phyloP scores from a whole-genome alignment of 2,329 filamentous ascomycete species.

The Talaromyces sp. region DNA sequence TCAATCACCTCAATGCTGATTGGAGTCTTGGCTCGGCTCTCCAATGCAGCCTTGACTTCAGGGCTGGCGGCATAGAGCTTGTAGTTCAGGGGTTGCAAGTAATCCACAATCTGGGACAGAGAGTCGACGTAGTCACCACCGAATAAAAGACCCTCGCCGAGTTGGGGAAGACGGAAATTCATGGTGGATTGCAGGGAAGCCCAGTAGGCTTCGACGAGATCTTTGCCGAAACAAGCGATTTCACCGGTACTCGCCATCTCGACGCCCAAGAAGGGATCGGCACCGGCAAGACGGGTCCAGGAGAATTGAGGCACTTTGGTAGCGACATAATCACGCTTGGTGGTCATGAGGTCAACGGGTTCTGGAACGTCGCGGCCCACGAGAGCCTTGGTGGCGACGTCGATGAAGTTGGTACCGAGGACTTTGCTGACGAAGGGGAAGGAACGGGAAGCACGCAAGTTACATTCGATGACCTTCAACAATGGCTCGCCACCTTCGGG shows the following conservation, averaged over 20 bases:
- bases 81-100: conserved; percentile 84
- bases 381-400: conserved; percentile 88
- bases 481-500: conserved; percentile 69
- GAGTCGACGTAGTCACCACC: conserved; percentile 74
- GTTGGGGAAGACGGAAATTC: conserved; percentile 97
- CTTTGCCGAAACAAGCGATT: conserved; percentile 97
- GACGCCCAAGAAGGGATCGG: conserved; percentile 94
- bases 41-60: conserved; percentile 77
- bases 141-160: conserved; percentile 91
- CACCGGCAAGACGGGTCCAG: conserved; percentile 95
- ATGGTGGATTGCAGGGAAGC: conserved; percentile 91
- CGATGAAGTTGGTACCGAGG: conserved; percentile 93
- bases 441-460: conserved; percentile 91
- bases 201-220: conserved; percentile 97
- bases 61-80: conserved; percentile 84
- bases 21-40: conserved; percentile 61
- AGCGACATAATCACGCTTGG: conserved; percentile 86
- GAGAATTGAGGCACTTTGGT: conserved; percentile 99
- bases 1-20: conserved; percentile 84
- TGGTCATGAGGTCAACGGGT: conserved; percentile 80
- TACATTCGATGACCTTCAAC: conserved; percentile 97
- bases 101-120: conserved; percentile 77
- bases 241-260: conserved; percentile 97
- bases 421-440: conserved; percentile 99
- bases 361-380: conserved; percentile 80